Percentiles rank a stretch among this genome's conserved stretches.
phyloP scores from a whole-genome alignment of 2,329 filamentous ascomycete species.

The Pseudocercospora fuligena region DNA sequence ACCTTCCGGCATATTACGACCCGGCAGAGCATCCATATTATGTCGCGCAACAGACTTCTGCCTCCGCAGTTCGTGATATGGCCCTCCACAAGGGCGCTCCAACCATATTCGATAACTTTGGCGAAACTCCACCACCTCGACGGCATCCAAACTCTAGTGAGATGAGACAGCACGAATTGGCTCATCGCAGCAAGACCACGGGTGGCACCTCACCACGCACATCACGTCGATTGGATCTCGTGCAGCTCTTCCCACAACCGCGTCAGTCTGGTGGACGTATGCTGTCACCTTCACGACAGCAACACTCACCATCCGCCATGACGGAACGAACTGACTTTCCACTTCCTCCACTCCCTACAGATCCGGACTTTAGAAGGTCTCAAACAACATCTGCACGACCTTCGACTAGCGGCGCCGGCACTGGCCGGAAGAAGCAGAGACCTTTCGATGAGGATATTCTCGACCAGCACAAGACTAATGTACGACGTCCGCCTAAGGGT shows the following conservation, averaged over 20 bases:
- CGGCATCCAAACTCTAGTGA: constrained; percentile 16
- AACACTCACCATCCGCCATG: constrained; percentile 47
- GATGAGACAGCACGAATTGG: constrained; percentile 8
- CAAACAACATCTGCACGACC: constrained; percentile 16
- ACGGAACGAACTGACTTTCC: constrained; percentile 44
- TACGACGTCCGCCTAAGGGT: constrained; percentile 53
- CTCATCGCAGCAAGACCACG: constrained; percentile 18
- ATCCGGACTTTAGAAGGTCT: constrained; percentile 9
- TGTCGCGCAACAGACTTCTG: constrained; percentile 52
- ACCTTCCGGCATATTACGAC: constrained; percentile 51
- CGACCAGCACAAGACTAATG: constrained; percentile 54
- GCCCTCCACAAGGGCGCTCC: constrained; percentile 46
- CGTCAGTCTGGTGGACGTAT: constrained; percentile 33
- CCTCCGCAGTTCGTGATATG: constrained; percentile 51
- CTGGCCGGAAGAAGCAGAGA: constrained; percentile 12
- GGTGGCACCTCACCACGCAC: constrained; percentile 17
- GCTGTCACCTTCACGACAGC: constrained; percentile 46
- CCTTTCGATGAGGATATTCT: constrained; percentile 45
- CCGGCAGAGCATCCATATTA: constrained; percentile 45
- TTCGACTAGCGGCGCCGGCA: constrained; percentile 19
- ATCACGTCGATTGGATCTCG: constrained; percentile 47
- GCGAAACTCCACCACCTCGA: constrained; percentile 26
- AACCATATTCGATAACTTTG: constrained; percentile 29
- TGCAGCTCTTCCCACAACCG: constrained; percentile 47
- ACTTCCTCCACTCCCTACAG: constrained; percentile 14